These are phyloP conservation scores for Candida xyloterini DNA, from an alignment of 805 yeast species.

Conservation along the genomic window DNA sequence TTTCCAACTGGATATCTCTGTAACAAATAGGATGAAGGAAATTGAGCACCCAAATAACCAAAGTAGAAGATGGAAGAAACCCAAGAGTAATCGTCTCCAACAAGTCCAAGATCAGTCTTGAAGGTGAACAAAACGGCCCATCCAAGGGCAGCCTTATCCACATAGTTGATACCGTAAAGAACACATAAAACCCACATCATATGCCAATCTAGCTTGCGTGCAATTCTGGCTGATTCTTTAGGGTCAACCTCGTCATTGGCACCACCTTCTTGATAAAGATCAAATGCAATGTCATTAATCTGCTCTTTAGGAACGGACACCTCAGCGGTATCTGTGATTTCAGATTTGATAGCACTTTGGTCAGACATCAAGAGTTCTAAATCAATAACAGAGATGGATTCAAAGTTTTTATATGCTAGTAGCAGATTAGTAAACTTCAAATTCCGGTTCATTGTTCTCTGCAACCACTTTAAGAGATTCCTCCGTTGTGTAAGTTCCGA, in stretches of 20 bases:
- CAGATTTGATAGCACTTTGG: no score
- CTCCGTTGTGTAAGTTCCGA: no score
- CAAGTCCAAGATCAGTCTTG: slow-evolving; percentile 29
- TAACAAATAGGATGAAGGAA: slow-evolving; percentile 42
- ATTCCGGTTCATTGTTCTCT: no score
- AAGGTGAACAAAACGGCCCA: slow-evolving; percentile 31
- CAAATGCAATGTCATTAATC: slow-evolving; percentile 11
- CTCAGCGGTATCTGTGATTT: not conserved
- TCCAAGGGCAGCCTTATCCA: slow-evolving; percentile 31
- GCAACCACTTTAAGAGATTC: no score
- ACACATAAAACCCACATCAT: slow-evolving; percentile 33
- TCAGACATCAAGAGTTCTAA: no score
- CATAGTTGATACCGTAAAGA: slow-evolving; percentile 31
- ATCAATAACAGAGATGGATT: no score
- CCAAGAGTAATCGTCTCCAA: slow-evolving; percentile 41
- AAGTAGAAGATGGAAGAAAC: slow-evolving; percentile 35
- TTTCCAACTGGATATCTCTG: slow-evolving; percentile 49
- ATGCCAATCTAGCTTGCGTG: slow-evolving; percentile 35
- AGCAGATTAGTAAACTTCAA: no score
- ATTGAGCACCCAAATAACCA: slow-evolving; percentile 46
- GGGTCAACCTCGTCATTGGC: slow-evolving; percentile 27
- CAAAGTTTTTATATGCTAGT: no score
- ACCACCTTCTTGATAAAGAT: slow-evolving; percentile 24
- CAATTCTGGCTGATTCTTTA: slow-evolving; percentile 31
- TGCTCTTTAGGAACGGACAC: not conserved